These are phyloP conservation scores for Gastrolobium bilobum DNA, from an alignment of 306 rosid genomes.

Conservation along the genomic window DNA sequence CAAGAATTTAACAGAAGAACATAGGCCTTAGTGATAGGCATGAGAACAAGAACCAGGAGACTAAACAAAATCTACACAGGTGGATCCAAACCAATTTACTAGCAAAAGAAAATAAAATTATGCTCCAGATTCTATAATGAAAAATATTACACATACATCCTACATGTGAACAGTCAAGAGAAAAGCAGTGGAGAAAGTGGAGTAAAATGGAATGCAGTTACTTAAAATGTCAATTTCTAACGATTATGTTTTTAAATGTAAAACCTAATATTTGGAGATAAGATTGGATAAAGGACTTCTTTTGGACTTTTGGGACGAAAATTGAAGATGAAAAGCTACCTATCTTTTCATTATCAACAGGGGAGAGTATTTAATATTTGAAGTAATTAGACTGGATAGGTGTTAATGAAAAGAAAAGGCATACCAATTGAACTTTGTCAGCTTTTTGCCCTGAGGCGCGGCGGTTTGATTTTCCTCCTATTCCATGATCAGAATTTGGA, in stretches of 20 bases:
- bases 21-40: constrained; percentile 25
- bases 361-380: constrained; percentile 35
- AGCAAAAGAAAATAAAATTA: constrained; percentile 25
- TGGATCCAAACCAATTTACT: constrained; percentile 27
- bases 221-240: constrained; percentile 22
- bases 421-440: constrained; percentile 95
- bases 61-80: constrained; percentile 30
- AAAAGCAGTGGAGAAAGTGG: constrained; percentile 22
- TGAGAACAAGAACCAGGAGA: constrained; percentile 16
- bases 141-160: constrained; percentile 28
- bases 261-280: background rate
- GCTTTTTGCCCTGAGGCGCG: constrained; percentile 64
- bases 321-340: constrained; percentile 28
- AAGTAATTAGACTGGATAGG: constrained; percentile 10
- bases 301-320: constrained; percentile 3
- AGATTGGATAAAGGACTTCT: constrained; percentile 7
- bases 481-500: constrained; percentile 66
- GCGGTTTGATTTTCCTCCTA: constrained; percentile 66
- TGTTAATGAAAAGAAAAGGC: constrained; percentile 32
- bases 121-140: constrained; percentile 3
- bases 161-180: constrained; percentile 5
- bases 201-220: background rate
- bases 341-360: background rate
- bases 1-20: constrained; percentile 32
- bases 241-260: background rate